Base-by-base conservation (phyloP, 1,284 basidiomycete species). In the Schizophyllum amplum region DNA sequence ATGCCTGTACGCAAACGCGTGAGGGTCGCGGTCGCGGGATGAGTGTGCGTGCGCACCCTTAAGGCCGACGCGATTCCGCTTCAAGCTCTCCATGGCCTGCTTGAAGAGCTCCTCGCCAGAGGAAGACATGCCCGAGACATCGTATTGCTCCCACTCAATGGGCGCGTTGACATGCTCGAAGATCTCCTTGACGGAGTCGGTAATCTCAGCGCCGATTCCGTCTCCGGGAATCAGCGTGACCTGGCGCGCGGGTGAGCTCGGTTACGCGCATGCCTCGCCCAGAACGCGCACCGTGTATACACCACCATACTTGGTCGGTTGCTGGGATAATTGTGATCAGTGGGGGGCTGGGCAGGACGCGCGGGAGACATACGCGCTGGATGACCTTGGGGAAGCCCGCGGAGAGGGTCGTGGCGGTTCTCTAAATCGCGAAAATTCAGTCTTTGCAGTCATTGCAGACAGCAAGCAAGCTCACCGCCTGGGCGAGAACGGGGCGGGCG, bases 61-160 rank as follows among this genome's bases (percentile, higher is more conserved):
- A 67, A 99, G 84, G 63, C 97, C 97, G 62, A 99, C 97, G 72
- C 92, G 86, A 83, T 99, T 99, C 67, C 95, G 83, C 78, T 92
- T 92, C 75, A 98, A 78, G 69, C 89, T 92, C 72, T 98, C 94
- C 92, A 97, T 94, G 62, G 94, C 93, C 79, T 95, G 86, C 76
- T 92, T 94, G 85, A 99, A 99, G 66, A 98, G 85, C 57, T 86
- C 89, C 73, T 98, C 96, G 67, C 93, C 93, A 58, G 90, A 82
- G 57, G 92, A 92, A 42, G 94, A 97, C 81, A 97, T 88, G 61
- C 97, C 97, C 51, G 94, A 96, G 62, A 99, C 94, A 71, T 98
- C 85, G 78, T 95, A 98, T 74, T 98, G 93, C 72, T 98, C 95
- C 92, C 95, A 99, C 75, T 98, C 93, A 75, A 99, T 95, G 72